A percentile compares a stretch with the other conserved stretches of the same genome.
phyloP scores from a whole-genome alignment of 352 stramenopile species.

The Achlya hypogyna region DNA sequence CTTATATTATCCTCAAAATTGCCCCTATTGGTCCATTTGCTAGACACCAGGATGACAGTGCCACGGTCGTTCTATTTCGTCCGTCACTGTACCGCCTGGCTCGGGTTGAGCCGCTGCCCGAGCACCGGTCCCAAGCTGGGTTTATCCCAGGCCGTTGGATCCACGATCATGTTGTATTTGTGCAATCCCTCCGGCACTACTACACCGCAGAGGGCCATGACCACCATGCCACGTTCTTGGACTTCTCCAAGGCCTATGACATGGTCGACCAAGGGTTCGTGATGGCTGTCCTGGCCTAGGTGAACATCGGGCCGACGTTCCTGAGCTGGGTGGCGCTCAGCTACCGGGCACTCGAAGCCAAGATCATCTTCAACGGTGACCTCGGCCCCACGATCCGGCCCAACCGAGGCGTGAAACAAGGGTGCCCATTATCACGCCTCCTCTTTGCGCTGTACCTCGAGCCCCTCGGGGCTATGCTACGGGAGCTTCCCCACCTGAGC shows the following conservation, averaged over 20 bases:
- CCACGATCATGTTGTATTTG: constrained; percentile 20
- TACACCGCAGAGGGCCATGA: constrained; percentile 1
- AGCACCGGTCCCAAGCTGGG: constrained; percentile 23
- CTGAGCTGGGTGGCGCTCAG: constrained; percentile 13
- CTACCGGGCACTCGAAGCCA: neutral
- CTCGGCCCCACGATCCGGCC: neutral
- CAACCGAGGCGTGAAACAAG: constrained; percentile 26
- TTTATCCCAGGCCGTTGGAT: constrained; percentile 20
- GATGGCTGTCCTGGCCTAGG: constrained; percentile 13
- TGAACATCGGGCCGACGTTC: constrained; percentile 20
- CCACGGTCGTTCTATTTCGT: too few species aligned
- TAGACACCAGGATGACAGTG: too few species aligned
- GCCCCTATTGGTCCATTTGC: too few species aligned
- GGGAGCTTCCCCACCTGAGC: constrained; percentile 2
- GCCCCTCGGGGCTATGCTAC: constrained; percentile 21
- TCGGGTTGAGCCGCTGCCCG: neutral
- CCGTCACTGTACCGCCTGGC: neutral
- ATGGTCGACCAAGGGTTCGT: constrained; percentile 24
- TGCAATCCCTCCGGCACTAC: constrained; percentile 22
- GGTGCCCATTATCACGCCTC: constrained; percentile 21
- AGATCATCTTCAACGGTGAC: constrained; percentile 2
- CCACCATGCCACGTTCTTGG: constrained; percentile 21
- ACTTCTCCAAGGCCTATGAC: constrained; percentile 27
- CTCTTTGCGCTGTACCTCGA: constrained; percentile 24
- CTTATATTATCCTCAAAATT: too few species aligned